These are phyloP conservation scores for Chaetomium strumarium DNA, from an alignment of 2,329 filamentous ascomycete genomes.

Conservation along the genomic window DNA sequence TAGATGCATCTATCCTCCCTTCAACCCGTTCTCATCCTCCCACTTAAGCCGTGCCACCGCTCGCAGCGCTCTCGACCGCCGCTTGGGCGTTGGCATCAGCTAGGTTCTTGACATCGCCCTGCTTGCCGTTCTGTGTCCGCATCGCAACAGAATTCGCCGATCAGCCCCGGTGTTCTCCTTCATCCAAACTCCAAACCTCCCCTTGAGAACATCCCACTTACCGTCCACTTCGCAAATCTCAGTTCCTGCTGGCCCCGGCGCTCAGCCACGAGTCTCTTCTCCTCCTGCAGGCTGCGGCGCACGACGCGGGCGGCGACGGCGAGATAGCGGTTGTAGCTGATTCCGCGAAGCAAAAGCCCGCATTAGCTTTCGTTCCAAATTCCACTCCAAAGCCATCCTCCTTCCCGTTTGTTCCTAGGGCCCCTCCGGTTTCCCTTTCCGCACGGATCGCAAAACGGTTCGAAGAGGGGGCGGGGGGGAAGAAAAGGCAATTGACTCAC, in stretches of 20 bases:
- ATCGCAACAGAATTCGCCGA: constrained; percentile 27
- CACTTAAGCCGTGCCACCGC: constrained; percentile 12
- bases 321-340: constrained; percentile 99
- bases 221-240: constrained; percentile 91
- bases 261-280: constrained; percentile 80
- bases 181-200: background rate
- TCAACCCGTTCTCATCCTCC: background rate
- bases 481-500: constrained; percentile 51
- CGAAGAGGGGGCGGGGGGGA: too few relatives aligned
- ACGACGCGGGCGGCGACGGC: constrained; percentile 90
- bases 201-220: constrained; percentile 45
- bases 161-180: constrained; percentile 4
- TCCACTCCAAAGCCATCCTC: too few relatives aligned
- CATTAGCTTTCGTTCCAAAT: constrained; percentile 11
- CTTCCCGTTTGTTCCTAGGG: constrained; percentile 11
- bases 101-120: constrained; percentile 76
- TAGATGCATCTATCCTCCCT: background rate
- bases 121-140: constrained; percentile 81
- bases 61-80: constrained; percentile 29
- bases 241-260: constrained; percentile 85
- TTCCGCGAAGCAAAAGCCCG: background rate
- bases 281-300: constrained; percentile 95
- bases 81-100: constrained; percentile 47
- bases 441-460: background rate
- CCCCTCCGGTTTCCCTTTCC: background rate